Base-by-base conservation (phyloP, 1,284 basidiomycete genomes). In the Golubevia pallescens region DNA sequence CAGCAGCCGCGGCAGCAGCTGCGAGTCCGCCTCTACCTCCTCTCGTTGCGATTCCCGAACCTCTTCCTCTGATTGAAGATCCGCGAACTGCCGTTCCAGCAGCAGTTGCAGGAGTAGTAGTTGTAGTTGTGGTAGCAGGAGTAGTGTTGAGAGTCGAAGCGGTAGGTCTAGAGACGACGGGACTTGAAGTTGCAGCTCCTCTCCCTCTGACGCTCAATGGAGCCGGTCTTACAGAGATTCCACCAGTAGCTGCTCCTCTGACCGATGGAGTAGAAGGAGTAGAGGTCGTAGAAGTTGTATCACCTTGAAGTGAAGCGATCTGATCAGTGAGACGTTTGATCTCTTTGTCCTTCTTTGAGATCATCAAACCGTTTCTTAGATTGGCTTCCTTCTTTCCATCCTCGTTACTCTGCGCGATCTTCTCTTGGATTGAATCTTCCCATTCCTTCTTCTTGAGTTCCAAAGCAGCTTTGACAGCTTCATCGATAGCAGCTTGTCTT, bases 341-440 rank as follows among this genome's bases (percentile, higher is more conserved):
- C 69, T 74, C 73, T 58, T 80, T 79, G 60, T 85, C 82, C 61
- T 76, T 74, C 66, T 77, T 78, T 61, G 78, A 78, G 68, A 84
- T 68, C 68, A 82, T 71, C 19, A 85, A 73, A 66, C 75, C 70
- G 63, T 84, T 84, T 51, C 81, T 68, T 65, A 85, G 64, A 51
- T 75, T 80, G 28, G 81, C 82, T 62, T 84, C 82, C 60, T 79
- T 75, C 70, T 84, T 83, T 24, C 79, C 82, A 32, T 64, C 65
- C 42, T 79, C 77, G 67, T 79, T 78, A 2, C 80, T 77, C n/a
- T 77, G 67, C 52, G 80, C 73, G 24, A 78, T 72, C 23, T 60
- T 68, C 55, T 69, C 69, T 64, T 83, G 75, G 67, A 80, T 69
- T 55, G 75, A 71, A 5, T 71, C 63, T 28, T 76, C 73, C 53